A percentile compares a stretch with the other conserved stretches of the same genome.
Evolutionary conservation across 768 basidiomycete species (phyloP).

Genomic region (Lenzites betulinus): DNA sequence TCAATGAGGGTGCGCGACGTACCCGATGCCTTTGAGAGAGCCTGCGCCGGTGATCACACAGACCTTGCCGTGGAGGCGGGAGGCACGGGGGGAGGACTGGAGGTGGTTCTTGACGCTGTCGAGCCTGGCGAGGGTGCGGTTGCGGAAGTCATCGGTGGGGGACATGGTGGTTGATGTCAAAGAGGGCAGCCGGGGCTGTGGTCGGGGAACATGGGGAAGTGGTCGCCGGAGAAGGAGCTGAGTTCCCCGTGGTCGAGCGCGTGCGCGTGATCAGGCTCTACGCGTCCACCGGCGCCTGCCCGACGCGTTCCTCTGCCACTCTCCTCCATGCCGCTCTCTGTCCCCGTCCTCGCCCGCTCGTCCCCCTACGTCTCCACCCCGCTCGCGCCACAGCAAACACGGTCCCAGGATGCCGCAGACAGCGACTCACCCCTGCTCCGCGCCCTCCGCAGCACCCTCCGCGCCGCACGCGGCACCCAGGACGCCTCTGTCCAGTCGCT

Average conservation of each 20-base stretch:
- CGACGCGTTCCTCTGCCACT: not conserved
- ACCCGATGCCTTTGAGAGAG: constrained; percentile 90
- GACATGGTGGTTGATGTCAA: constrained; percentile 11
- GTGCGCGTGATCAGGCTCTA: no score
- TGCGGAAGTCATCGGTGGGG: constrained; percentile 50
- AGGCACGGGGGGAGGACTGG: constrained; percentile 49
- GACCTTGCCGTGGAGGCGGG: constrained; percentile 72
- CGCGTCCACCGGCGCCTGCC: not conserved
- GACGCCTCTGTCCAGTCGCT: constrained; percentile 2
- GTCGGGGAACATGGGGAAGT: not conserved
- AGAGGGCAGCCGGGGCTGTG: not conserved
- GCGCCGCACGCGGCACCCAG: constrained; percentile 37
- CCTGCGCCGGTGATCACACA: constrained; percentile 89
- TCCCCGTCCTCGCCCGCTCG: not conserved
- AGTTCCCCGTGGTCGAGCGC: no score
- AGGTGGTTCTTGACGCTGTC: constrained; percentile 71
- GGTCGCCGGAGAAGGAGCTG: not conserved
- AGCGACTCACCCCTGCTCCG: constrained; percentile 47
- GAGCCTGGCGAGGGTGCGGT: constrained; percentile 65
- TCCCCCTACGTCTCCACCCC: not conserved
- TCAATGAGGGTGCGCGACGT: constrained; percentile 23
- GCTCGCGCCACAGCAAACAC: not conserved
- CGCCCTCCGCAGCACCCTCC: constrained; percentile 61
- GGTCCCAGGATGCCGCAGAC: constrained; percentile 17
- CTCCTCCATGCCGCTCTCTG: not conserved